These are phyloP conservation scores for Chaetoscypha palmicola DNA, from an alignment of 2,329 filamentous ascomycete genomes.

Conservation along the genomic window DNA sequence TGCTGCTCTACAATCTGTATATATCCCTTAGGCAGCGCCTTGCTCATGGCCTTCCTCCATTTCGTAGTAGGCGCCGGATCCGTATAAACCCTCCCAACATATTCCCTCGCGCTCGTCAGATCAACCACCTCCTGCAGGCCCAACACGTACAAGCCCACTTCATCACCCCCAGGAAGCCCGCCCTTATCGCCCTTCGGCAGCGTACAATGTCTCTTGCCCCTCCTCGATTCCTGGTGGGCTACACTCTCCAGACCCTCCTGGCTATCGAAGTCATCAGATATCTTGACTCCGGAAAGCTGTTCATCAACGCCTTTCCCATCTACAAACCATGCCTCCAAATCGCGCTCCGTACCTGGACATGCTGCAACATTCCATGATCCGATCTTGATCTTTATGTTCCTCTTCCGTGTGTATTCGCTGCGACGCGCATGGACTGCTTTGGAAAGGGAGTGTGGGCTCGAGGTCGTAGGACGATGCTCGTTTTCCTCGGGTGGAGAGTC, in stretches of 20 bases:
- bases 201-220: slow-evolving; percentile 32
- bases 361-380: slow-evolving; percentile 94
- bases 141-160: slow-evolving; percentile 84
- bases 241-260: slow-evolving; percentile 37
- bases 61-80: slow-evolving; percentile 65
- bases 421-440: slow-evolving; percentile 64
- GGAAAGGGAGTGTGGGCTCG: slow-evolving; percentile 52
- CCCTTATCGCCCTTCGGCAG: slow-evolving; percentile 39
- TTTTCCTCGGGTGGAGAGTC: slow-evolving; percentile 7
- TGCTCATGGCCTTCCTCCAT: slow-evolving; percentile 73
- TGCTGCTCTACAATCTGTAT: slow-evolving; percentile 72
- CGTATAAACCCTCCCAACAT: slow-evolving; percentile 62
- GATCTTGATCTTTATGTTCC: slow-evolving; percentile 75
- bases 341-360: slow-evolving; percentile 76
- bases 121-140: slow-evolving; percentile 91
- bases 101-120: slow-evolving; percentile 70
- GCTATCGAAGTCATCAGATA: slow-evolving; percentile 33
- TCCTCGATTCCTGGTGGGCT: slow-evolving; percentile 40
- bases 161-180: slow-evolving; percentile 48
- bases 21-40: slow-evolving; percentile 71
- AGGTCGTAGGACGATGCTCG: slow-evolving; percentile 13
- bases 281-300: slow-evolving; percentile 48
- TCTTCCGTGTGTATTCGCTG: slow-evolving; percentile 70
- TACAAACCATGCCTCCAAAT: slow-evolving; percentile 84
- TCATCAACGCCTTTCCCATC: slow-evolving; percentile 64